Conservation (phyloP, 2,329 filamentous ascomycete species). For the Ophiocordyceps australis region DNA sequence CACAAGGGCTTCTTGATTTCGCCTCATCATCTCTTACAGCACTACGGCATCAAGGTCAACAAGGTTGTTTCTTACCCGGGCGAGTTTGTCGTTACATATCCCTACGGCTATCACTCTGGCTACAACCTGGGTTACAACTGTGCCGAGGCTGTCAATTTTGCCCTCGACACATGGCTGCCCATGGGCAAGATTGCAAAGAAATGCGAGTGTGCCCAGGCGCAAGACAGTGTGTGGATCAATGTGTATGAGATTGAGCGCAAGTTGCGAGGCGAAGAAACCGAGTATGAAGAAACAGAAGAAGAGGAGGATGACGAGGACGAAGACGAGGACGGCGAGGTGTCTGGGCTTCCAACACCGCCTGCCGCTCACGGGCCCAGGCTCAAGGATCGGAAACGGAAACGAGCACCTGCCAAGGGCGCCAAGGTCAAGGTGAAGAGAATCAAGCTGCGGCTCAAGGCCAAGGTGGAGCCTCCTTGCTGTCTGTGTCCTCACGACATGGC, state of each 20-base stretch:
- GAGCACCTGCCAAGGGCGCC: slow-evolving; percentile 12
- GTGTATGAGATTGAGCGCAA: slow-evolving; percentile 93
- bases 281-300: slow-evolving; percentile 56
- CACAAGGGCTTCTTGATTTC: slow-evolving; percentile 98
- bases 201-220: slow-evolving; percentile 84
- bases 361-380: slow-evolving; percentile 53
- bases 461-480: slow-evolving; percentile 64
- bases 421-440: slow-evolving; percentile 58
- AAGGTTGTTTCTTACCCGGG: slow-evolving; percentile 89
- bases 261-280: slow-evolving; percentile 72
- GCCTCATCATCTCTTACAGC: slow-evolving; percentile 65
- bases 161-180: slow-evolving; percentile 83
- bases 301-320: slow-evolving; percentile 46
- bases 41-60: slow-evolving; percentile 93
- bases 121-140: slow-evolving; percentile 98
- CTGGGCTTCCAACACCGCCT: slow-evolving; percentile 63
- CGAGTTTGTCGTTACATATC: slow-evolving; percentile 96
- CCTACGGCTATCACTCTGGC: slow-evolving; percentile 94
- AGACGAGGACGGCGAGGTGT: slow-evolving; percentile 27
- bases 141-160: slow-evolving; percentile 96
- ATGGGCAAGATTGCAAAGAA: slow-evolving; percentile 93
- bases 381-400: slow-evolving; percentile 48
- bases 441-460: slow-evolving; percentile 54
- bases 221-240: slow-evolving; percentile 97
- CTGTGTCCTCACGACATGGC: slow-evolving; percentile 84